These are phyloP conservation scores for Lolium rigidum DNA, from an alignment of 176 grass and related monocot genomes.

Conservation along the genomic window DNA sequence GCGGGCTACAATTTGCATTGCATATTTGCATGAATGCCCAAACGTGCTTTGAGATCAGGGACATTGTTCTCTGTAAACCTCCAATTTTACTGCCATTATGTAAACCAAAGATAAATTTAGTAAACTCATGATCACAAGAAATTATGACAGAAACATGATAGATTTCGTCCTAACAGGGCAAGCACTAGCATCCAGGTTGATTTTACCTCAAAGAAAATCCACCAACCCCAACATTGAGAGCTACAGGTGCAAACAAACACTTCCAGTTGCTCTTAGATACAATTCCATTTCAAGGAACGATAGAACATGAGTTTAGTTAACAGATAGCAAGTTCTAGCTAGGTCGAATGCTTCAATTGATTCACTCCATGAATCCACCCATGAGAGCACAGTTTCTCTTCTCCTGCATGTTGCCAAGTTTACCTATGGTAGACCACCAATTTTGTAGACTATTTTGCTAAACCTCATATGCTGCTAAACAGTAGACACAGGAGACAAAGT, in stretches of 20 bases:
- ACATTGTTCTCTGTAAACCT: too few species aligned
- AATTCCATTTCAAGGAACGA: not conserved
- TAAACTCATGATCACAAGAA: not conserved
- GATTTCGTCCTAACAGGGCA: not conserved
- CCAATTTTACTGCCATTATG: not conserved
- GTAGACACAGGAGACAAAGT: too few species aligned
- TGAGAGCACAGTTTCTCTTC: not conserved
- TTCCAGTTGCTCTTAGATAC: not conserved
- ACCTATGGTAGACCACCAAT: too few species aligned
- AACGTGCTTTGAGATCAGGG: too few species aligned
- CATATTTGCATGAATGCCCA: too few species aligned
- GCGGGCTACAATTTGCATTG: too few species aligned
- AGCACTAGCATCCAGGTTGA: slow-evolving; percentile 12
- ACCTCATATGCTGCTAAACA: too few species aligned
- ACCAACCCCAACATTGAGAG: not conserved
- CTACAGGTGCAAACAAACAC: not conserved
- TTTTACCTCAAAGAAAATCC: not conserved
- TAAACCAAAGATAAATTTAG: not conserved
- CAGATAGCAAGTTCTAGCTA: not conserved
- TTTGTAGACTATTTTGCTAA: too few species aligned
- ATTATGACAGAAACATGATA: not conserved
- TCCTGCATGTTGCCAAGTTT: too few species aligned
- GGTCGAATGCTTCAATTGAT: not conserved
- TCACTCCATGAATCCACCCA: not conserved
- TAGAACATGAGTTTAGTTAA: not conserved